phyloP scores from a whole-genome alignment of 2,329 filamentous ascomycete genomes.

The Cercospora janseana region DNA sequence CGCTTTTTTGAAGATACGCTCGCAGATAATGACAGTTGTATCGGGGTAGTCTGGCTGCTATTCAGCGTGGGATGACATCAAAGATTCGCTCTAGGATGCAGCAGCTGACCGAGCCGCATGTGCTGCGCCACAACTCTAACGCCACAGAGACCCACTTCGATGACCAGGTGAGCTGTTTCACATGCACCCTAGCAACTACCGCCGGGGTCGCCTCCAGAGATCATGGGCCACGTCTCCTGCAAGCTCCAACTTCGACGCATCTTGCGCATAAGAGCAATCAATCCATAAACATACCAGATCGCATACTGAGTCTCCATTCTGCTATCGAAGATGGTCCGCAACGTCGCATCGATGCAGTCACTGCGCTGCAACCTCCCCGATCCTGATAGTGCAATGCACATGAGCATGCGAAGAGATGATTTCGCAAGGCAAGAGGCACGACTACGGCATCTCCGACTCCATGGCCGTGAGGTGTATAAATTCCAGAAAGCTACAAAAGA shows the following conservation, averaged over 20 bases:
- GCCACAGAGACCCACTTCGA: slow-evolving; percentile 1
- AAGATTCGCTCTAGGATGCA: no score
- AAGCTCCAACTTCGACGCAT: background rate
- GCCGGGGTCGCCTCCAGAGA: background rate
- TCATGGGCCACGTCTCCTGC: background rate
- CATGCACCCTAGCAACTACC: slow-evolving; percentile 2
- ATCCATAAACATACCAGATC: no score
- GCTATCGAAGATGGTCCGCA: slow-evolving; percentile 35
- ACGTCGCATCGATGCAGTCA: slow-evolving; percentile 31
- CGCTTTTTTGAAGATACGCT: no score
- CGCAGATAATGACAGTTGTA: no score
- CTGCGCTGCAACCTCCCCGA: slow-evolving; percentile 28
- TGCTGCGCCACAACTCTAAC: background rate
- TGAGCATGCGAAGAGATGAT: no score
- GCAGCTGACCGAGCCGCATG: no score
- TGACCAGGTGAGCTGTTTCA: background rate
- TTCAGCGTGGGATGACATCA: no score
- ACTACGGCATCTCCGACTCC: no score
- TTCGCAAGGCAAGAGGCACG: slow-evolving; percentile 7
- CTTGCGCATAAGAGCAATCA: background rate
- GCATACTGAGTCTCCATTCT: no score
- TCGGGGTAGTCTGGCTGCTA: no score
- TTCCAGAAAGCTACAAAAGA: slow-evolving; percentile 13
- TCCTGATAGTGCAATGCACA: no score
- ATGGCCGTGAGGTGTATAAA: no score